These are phyloP conservation scores for Metarhizium guizhouense DNA, from an alignment of 2,329 filamentous ascomycete species.

Conservation along the genomic window DNA sequence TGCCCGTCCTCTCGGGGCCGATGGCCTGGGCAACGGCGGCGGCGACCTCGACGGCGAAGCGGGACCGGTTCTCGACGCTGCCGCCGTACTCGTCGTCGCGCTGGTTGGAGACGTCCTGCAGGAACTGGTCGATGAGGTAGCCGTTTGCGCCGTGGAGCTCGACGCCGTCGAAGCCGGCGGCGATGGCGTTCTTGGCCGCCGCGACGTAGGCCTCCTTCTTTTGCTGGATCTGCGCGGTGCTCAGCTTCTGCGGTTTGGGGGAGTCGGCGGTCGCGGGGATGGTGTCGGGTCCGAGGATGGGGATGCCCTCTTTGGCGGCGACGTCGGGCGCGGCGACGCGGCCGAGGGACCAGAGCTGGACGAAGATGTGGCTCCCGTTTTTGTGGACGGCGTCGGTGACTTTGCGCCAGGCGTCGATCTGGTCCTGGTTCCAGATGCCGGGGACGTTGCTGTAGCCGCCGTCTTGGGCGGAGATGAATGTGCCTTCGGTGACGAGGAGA, in stretches of 20 bases:
- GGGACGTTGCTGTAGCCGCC: constrained; percentile 37
- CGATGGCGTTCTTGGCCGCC: constrained; percentile 44
- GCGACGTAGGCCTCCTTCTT: constrained; percentile 38
- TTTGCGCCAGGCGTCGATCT: constrained; percentile 50
- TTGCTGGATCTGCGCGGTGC: constrained; percentile 36
- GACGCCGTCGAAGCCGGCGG: constrained; percentile 61
- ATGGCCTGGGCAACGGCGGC: constrained; percentile 28
- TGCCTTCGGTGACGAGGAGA: constrained; percentile 35
- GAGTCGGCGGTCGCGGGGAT: too few species aligned
- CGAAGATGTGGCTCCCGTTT: constrained; percentile 42
- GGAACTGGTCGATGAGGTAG: constrained; percentile 54
- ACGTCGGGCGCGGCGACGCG: constrained; percentile 34
- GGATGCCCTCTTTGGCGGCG: constrained; percentile 14
- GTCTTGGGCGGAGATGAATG: constrained; percentile 28
- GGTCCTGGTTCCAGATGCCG: constrained; percentile 47
- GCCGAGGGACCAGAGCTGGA: constrained; percentile 55
- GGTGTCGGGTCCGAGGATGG: constrained; percentile 13
- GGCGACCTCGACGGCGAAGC: constrained; percentile 42
- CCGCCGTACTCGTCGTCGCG: constrained; percentile 45
- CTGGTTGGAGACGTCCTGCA: constrained; percentile 39
- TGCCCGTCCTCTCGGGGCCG: constrained; percentile 42
- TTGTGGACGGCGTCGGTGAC: constrained; percentile 56
- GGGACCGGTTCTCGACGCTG: constrained; percentile 40
- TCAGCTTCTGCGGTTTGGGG: too few species aligned
- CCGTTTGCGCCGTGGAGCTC: constrained; percentile 52